Conservation (phyloP, 176 grass and related monocot genomes). For the Musa itinerans region DNA sequence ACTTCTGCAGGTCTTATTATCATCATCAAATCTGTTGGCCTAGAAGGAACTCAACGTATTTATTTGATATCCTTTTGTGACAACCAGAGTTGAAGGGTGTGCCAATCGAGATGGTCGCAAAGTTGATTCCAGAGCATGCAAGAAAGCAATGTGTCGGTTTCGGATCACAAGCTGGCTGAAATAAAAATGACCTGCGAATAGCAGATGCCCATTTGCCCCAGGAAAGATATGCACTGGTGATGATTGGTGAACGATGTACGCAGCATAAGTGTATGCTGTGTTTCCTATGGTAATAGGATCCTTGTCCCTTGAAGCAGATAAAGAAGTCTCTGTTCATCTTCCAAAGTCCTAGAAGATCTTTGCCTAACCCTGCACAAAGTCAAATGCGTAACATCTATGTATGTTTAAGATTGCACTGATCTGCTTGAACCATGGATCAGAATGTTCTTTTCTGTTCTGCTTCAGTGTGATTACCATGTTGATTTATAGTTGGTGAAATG, state of each 20-base stretch:
- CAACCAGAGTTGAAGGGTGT: constrained; percentile 77
- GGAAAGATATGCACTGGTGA: no score
- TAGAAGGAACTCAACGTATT: neutral
- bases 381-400: neutral
- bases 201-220: no score
- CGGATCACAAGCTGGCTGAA: constrained; percentile 34
- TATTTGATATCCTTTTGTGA: constrained; percentile 3
- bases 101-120: constrained; percentile 37
- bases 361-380: neutral
- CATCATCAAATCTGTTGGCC: neutral
- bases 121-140: constrained; percentile 86
- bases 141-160: constrained; percentile 69
- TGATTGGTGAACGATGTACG: neutral
- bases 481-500: neutral
- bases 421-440: neutral
- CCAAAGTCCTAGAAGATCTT: neutral
- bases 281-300: neutral
- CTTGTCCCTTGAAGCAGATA: neutral
- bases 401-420: neutral
- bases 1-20: neutral
- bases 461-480: no score
- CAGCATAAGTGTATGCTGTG: neutral
- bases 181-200: neutral
- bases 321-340: neutral
- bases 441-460: neutral